Evolutionary conservation across 1,284 basidiomycete species (phyloP).

Genomic region (Ceratobasidium sp.): DNA sequence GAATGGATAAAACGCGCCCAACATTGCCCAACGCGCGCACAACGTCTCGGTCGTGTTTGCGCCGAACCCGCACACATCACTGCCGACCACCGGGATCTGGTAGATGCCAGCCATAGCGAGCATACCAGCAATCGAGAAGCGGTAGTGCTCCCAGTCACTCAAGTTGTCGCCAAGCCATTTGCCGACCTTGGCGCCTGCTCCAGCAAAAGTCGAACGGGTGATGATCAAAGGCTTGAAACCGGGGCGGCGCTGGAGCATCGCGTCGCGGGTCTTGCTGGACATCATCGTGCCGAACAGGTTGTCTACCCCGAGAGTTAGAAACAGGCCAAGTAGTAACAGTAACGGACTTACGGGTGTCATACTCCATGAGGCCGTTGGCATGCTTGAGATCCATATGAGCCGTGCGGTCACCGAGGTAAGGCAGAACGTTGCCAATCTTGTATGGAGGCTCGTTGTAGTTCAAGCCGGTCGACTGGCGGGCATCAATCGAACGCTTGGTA

Average conservation of each 20-base stretch:
- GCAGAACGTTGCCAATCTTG: slow-evolving; percentile 47
- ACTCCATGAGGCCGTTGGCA: slow-evolving; percentile 72
- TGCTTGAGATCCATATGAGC: slow-evolving; percentile 66
- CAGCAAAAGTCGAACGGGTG: slow-evolving; percentile 79
- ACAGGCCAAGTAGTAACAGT: no score
- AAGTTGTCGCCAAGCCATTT: slow-evolving; percentile 80
- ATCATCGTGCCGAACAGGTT: slow-evolving; percentile 81
- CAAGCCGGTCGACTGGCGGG: slow-evolving; percentile 5
- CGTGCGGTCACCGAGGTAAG: slow-evolving; percentile 53
- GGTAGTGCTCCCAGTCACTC: slow-evolving; percentile 50
- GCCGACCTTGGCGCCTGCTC: slow-evolving; percentile 73
- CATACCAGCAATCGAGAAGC: slow-evolving; percentile 71
- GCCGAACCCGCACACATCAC: slow-evolving; percentile 67
- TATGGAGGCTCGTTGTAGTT: slow-evolving; percentile 48
- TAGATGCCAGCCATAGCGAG: slow-evolving; percentile 72
- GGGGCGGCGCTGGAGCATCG: slow-evolving; percentile 72
- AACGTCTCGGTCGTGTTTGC: slow-evolving; percentile 72
- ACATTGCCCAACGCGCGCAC: slow-evolving; percentile 76
- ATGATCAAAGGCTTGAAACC: slow-evolving; percentile 74
- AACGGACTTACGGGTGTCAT: slow-evolving; percentile 72
- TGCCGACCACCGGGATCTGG: slow-evolving; percentile 77
- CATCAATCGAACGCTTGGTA: slow-evolving; percentile 29
- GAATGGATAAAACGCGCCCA: slow-evolving; percentile 79
- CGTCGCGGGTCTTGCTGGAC: slow-evolving; percentile 71
- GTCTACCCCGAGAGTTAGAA: slow-evolving; percentile 56